A percentile compares a stretch with the other conserved stretches of the same genome.
These are phyloP conservation scores for Linanthus parryae DNA, from an alignment of 148 eudicot species.

Conservation along the genomic window DNA sequence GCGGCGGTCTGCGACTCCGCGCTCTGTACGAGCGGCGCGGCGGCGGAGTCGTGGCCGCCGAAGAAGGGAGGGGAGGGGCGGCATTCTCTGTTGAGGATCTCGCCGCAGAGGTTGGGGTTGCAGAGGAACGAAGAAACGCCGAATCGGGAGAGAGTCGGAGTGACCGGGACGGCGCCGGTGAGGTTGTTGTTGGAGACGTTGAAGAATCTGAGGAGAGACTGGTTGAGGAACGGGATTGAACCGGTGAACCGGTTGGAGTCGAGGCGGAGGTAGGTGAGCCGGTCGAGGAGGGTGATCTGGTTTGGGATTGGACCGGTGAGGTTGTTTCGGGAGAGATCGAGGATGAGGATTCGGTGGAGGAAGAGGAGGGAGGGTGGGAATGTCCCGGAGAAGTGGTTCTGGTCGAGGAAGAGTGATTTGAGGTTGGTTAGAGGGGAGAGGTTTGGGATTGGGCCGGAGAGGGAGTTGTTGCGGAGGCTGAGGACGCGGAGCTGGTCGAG, in stretches of 20 bases:
- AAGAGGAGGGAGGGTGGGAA: conserved; percentile 30
- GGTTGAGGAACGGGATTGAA: conserved; percentile 36
- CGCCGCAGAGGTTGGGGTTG: conserved; percentile 44
- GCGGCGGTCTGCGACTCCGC: conserved; percentile 6
- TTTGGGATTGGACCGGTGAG: conserved; percentile 29
- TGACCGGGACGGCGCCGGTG: conserved; percentile 42
- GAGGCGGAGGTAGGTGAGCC: conserved; percentile 29
- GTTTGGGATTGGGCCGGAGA: conserved; percentile 46
- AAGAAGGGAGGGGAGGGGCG: conserved; percentile 23
- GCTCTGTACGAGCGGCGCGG: neutral
- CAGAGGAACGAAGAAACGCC: conserved; percentile 9
- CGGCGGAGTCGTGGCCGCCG: conserved; percentile 3
- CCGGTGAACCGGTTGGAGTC: conserved; percentile 43
- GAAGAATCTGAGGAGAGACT: conserved; percentile 33
- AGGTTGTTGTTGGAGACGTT: conserved; percentile 43
- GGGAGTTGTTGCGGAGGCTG: conserved; percentile 45
- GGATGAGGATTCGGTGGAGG: conserved; percentile 33
- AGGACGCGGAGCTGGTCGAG: conserved; percentile 51
- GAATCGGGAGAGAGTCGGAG: conserved; percentile 22
- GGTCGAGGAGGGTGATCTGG: conserved; percentile 18
- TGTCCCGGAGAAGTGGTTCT: conserved; percentile 28
- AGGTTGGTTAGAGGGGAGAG: conserved; percentile 34
- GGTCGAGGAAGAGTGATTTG: conserved; percentile 32
- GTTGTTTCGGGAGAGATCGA: conserved; percentile 41
- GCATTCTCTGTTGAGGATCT: conserved; percentile 34